Evolutionary conservation across 2,329 filamentous ascomycete genomes (phyloP).

Genomic region (Colletotrichum trifolii): DNA sequence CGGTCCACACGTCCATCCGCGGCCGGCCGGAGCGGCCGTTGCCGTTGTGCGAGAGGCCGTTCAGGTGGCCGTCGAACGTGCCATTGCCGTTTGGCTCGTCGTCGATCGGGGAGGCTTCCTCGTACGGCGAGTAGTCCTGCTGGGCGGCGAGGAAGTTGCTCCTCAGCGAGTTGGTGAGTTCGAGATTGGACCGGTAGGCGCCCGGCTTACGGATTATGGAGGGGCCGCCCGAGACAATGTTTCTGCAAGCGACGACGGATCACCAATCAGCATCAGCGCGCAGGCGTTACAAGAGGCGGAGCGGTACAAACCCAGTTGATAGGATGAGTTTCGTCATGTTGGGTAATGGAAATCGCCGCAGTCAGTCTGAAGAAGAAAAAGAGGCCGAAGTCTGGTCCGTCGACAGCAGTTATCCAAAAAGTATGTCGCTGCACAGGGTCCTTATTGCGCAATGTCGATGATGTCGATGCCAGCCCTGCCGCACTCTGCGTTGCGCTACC

Average conservation of each 20-base stretch:
- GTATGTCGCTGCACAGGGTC: slow-evolving; percentile 19
- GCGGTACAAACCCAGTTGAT: slow-evolving; percentile 76
- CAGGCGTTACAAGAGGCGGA: slow-evolving; percentile 22
- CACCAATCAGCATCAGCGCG: slow-evolving; percentile 36
- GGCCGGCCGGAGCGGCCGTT: slow-evolving; percentile 42
- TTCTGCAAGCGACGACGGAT: slow-evolving; percentile 56
- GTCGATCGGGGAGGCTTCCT: slow-evolving; percentile 39
- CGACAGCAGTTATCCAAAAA: not conserved
- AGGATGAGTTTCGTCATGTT: slow-evolving; percentile 82
- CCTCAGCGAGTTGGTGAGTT: slow-evolving; percentile 88
- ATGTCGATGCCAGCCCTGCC: slow-evolving; percentile 5
- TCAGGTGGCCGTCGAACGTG: slow-evolving; percentile 37
- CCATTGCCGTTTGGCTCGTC: slow-evolving; percentile 41
- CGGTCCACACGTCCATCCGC: slow-evolving; percentile 73
- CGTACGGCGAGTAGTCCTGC: slow-evolving; percentile 62
- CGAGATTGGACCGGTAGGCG: slow-evolving; percentile 88
- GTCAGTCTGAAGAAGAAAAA: not conserved
- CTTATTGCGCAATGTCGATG: slow-evolving; percentile 28
- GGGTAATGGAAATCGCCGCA: slow-evolving; percentile 24
- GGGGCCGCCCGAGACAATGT: slow-evolving; percentile 86
- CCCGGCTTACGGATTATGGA: slow-evolving; percentile 85
- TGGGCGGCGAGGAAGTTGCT: slow-evolving; percentile 84
- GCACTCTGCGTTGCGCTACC: slow-evolving; percentile 2
- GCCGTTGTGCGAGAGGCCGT: slow-evolving; percentile 45
- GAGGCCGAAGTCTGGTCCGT: slow-evolving; percentile 6